A percentile compares a stretch with the other conserved stretches of the same genome.
These are phyloP conservation scores for Pseudozyma hubeiensis DNA, from an alignment of 1,284 basidiomycete species.

Conservation along the genomic window DNA sequence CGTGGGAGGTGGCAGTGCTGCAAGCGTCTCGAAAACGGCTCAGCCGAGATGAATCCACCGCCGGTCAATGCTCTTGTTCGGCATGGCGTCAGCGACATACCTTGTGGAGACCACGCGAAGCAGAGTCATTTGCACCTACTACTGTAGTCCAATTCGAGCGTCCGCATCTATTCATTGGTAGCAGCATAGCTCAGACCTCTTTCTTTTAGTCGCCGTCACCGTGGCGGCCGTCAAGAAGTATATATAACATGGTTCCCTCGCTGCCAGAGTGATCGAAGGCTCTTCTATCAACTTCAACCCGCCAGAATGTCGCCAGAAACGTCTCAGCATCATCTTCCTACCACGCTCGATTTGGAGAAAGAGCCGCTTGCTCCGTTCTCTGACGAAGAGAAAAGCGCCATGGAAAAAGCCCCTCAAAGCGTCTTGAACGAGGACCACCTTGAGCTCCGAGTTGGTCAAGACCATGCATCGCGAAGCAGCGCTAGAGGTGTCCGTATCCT, in stretches of 20 bases:
- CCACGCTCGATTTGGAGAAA: constrained; percentile 18
- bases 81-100: neutral
- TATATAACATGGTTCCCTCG: too few species aligned
- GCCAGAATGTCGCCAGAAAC: neutral
- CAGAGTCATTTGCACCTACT: too few species aligned
- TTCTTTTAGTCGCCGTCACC: too few species aligned
- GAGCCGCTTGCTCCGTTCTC: constrained; percentile 8
- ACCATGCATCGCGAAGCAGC: neutral
- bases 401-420: constrained; percentile 11
- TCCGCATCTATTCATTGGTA: too few species aligned
- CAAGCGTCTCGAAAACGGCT: neutral
- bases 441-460: constrained; percentile 25
- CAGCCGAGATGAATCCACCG: constrained; percentile 3
- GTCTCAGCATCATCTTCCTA: constrained; percentile 1
- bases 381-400: neutral
- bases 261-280: too few species aligned
- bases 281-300: too few species aligned
- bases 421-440: constrained; percentile 29
- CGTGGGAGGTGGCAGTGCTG: neutral
- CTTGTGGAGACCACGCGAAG: too few species aligned
- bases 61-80: constrained; percentile 19
- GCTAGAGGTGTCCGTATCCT: constrained; percentile 5
- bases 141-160: too few species aligned
- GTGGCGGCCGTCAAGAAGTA: too few species aligned
- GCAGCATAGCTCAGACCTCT: too few species aligned